These are phyloP conservation scores for Desmodesmus armatus DNA, from an alignment of 139 green algal species.

Conservation along the genomic window DNA sequence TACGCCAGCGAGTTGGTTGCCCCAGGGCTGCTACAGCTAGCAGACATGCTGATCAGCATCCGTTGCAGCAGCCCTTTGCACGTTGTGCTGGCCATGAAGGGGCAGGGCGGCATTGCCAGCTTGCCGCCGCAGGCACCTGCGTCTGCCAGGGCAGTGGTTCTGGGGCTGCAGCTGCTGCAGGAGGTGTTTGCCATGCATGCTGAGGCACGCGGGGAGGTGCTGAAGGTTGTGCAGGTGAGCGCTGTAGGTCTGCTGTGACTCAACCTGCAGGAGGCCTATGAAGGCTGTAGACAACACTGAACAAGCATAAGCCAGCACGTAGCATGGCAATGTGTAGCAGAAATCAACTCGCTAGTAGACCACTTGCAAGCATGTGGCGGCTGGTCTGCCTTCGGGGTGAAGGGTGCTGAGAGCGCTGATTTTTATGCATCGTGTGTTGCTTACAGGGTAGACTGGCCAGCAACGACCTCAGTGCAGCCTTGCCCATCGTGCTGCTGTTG, in stretches of 20 bases:
- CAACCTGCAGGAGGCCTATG: too few species aligned
- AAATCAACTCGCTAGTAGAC: too few species aligned
- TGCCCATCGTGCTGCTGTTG: constrained; percentile 57
- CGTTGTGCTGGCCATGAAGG: constrained; percentile 30
- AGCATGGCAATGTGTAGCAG: too few species aligned
- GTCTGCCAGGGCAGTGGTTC: constrained; percentile 15
- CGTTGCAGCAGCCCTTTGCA: constrained; percentile 41
- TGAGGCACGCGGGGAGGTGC: constrained; percentile 43
- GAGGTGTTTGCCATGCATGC: constrained; percentile 46
- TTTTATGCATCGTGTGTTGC: not conserved
- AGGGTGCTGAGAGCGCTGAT: not conserved
- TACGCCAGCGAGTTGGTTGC: constrained; percentile 50
- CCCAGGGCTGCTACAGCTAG: constrained; percentile 48
- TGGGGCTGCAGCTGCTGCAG: constrained; percentile 54
- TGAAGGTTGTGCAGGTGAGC: constrained; percentile 33
- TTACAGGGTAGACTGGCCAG: not conserved
- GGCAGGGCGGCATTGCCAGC: constrained; percentile 4
- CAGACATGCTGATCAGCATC: constrained; percentile 17
- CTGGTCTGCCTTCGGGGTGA: too few species aligned
- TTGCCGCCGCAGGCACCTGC: constrained; percentile 33
- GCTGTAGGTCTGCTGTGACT: too few species aligned
- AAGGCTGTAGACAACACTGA: too few species aligned
- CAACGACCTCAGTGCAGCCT: constrained; percentile 30
- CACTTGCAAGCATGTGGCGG: too few species aligned
- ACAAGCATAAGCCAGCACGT: too few species aligned